Evolutionary conservation across 164 flowering plant genomes (phyloP), one percentile per base, ranked within the genome.

Genomic region (Nymphaea thermarum): DNA sequence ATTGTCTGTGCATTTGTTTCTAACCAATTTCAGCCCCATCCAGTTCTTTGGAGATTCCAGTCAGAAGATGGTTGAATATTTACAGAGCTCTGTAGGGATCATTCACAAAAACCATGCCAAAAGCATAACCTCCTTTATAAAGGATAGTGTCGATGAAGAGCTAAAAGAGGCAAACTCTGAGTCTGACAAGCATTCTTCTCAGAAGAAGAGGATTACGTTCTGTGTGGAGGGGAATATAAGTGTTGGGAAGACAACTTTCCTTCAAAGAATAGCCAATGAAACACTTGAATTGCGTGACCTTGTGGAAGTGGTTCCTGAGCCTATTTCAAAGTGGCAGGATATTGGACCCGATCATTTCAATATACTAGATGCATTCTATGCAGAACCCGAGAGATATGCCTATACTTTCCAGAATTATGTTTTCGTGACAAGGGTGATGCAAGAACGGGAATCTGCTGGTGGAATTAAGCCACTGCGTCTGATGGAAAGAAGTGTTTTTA

Each of bases 401-500:
- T 94, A 91, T 69, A 94, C 98, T 60, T 94, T 94, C 73, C 98
- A 94, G 80, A 94, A 91, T 76, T 94, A 91, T 76, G 98, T 94
- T 41, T 94, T 94, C 79, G 97, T 91, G 4, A 94, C 98, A 45
- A 79, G 98, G 76, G 88, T 94, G 61, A 89, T 94, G 98, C 98
- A 94, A 87, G 98, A 94, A 79, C 80, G 81, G 66, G 98, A 94
- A 74, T 88, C 98, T 62, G 83, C 96, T 61, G 86, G 79, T 64
- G 95, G 98, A 62, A 44, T 89, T 43, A 89, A 87, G 79, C 97
- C 98, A 6, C 89, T 94, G 45, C 79, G 98, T 71, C 75, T 94
- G 83, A 94, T 94, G 97, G 98, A 94, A 76, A 83, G 98, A 82
- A 94, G 98, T 70, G 95, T 94, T 68, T 94, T 94, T 84, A 94